These are phyloP conservation scores for Magnaporthiopsis poae DNA, from an alignment of 2,329 filamentous ascomycete species.

Conservation along the genomic window DNA sequence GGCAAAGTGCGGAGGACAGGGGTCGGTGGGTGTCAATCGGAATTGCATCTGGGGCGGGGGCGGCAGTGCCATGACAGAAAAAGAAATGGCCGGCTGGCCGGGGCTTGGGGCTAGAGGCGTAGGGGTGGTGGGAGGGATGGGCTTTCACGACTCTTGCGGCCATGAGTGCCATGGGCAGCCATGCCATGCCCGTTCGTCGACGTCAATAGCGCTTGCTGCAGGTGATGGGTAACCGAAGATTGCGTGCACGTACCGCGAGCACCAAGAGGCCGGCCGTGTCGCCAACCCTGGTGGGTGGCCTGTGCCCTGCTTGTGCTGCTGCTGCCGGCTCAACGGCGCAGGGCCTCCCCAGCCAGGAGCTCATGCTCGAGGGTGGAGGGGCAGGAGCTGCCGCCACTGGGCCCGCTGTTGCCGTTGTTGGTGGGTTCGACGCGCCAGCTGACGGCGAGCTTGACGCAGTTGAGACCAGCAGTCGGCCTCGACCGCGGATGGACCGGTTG, in stretches of 20 bases:
- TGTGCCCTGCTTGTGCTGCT: not conserved
- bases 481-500: conserved; percentile 16
- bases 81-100: not conserved
- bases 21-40: conserved; percentile 1
- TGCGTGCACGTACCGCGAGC: conserved; percentile 1
- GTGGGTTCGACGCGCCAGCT: conserved; percentile 12
- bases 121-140: not conserved
- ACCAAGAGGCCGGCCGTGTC: not conserved
- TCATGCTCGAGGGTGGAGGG: not conserved
- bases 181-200: not conserved
- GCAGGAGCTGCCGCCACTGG: not conserved
- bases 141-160: not conserved
- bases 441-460: not conserved
- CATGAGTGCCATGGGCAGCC: too few species aligned
- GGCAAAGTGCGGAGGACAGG: not conserved
- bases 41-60: conserved; percentile 1
- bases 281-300: not conserved
- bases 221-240: too few species aligned
- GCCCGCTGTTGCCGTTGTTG: conserved; percentile 1
- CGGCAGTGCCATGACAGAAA: not conserved
- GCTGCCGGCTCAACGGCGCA: conserved; percentile 4
- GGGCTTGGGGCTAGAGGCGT: not conserved
- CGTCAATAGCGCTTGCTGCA: not conserved
- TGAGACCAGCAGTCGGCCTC: conserved; percentile 9
- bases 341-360: conserved; percentile 5